Conservation (phyloP, 176 grass and related monocot species). For the Paspalum vaginatum region DNA sequence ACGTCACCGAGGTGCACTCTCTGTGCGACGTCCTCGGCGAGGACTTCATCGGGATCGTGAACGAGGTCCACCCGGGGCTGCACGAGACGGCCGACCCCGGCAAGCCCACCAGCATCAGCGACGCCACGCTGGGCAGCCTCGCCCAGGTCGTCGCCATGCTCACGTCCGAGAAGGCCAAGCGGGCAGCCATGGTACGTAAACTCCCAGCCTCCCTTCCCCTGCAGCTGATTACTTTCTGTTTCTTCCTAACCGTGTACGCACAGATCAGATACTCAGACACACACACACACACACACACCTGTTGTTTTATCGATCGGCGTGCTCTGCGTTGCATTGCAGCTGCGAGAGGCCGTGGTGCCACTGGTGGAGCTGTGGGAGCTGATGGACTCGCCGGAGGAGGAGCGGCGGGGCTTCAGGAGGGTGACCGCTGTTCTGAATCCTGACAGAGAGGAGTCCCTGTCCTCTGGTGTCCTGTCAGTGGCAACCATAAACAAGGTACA, state of each 20-base stretch:
- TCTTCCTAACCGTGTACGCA: no score
- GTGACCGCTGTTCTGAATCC: conserved; percentile 38
- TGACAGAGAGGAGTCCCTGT: conserved; percentile 28
- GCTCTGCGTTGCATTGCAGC: conserved; percentile 27
- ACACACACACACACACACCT: background rate
- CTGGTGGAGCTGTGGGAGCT: conserved; percentile 65
- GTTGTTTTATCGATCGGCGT: background rate
- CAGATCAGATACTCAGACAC: no score
- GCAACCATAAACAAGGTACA: conserved; percentile 50
- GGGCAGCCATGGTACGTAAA: conserved; percentile 39
- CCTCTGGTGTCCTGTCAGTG: conserved; percentile 45
- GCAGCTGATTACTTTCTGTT: background rate
- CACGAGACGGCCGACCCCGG: conserved; percentile 50
- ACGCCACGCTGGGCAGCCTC: conserved; percentile 59
- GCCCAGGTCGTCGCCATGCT: conserved; percentile 50
- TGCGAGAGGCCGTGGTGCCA: conserved; percentile 47
- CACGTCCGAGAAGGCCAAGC: conserved; percentile 50
- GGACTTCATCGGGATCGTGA: conserved; percentile 60
- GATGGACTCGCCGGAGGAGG: conserved; percentile 66
- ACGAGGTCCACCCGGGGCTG: conserved; percentile 65
- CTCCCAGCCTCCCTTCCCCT: no score
- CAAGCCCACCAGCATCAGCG: conserved; percentile 70
- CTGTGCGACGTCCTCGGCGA: conserved; percentile 62
- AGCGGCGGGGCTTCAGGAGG: conserved; percentile 56
- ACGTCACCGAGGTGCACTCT: conserved; percentile 66